These are phyloP conservation scores for Cornus kousa DNA, from an alignment of 148 eudicot genomes.

Conservation along the genomic window DNA sequence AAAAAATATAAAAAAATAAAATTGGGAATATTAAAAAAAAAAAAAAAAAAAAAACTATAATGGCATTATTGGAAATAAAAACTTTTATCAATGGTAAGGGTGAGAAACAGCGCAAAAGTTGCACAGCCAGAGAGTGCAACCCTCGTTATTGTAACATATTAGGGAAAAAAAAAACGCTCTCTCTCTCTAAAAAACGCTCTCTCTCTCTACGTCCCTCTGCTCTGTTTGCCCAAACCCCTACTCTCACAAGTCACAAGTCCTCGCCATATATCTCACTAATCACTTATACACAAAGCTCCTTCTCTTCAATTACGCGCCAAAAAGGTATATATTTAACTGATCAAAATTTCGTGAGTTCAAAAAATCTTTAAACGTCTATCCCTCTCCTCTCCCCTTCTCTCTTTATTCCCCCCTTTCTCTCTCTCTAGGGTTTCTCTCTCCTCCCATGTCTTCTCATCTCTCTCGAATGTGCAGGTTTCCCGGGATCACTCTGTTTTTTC, in stretches of 20 bases:
- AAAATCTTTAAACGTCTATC: conserved; percentile 4
- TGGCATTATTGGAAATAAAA: neutral
- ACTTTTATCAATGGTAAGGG: neutral
- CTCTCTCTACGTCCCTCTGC: conserved; percentile 5
- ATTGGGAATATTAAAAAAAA: neutral
- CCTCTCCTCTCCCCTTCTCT: conserved; percentile 9
- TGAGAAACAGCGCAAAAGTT: neutral
- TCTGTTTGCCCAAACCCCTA: conserved; percentile 1
- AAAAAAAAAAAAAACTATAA: too few species aligned
- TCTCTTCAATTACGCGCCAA: conserved; percentile 36
- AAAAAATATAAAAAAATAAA: too few species aligned
- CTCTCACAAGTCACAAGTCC: neutral
- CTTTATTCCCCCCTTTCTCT: conserved; percentile 13
- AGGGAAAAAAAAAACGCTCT: neutral
- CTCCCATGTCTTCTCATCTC: conserved; percentile 29
- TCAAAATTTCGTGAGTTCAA: conserved; percentile 26
- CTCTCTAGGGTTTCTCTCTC: conserved; percentile 55
- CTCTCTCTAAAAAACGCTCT: neutral
- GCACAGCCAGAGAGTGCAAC: neutral
- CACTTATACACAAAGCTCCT: neutral
- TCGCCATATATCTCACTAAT: neutral
- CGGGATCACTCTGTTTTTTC: neutral
- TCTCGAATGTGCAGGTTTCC: conserved; percentile 42
- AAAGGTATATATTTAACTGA: conserved; percentile 33
- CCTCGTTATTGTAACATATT: neutral